Percentiles rank a stretch among this genome's conserved stretches.
phyloP scores from a whole-genome alignment of 352 stramenopile species.

The Blastocystis sp. region DNA sequence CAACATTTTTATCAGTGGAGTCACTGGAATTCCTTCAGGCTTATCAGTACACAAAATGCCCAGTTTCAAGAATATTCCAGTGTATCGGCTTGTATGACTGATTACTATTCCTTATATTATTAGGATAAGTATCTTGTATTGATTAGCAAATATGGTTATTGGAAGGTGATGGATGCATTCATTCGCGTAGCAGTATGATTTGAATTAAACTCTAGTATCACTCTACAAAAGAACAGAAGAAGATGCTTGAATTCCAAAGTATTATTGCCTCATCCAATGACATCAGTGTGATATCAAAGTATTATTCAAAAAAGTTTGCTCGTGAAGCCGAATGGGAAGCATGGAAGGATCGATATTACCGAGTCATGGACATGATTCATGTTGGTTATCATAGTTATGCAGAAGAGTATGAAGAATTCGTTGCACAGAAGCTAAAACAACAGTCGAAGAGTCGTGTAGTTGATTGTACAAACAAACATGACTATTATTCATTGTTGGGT shows the following conservation, averaged over 20 bases:
- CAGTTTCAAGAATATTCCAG: conserved; percentile 2
- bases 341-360: conserved; percentile 19
- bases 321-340: conserved; percentile 42
- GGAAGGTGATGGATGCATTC: conserved; percentile 2
- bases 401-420: conserved; percentile 58
- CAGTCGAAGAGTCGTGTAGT: neutral
- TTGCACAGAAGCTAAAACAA: conserved; percentile 12
- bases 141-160: conserved; percentile 7
- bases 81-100: conserved; percentile 14
- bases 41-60: conserved; percentile 38
- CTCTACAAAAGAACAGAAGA: conserved; percentile 27
- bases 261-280: conserved; percentile 8
- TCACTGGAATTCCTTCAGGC: conserved; percentile 29
- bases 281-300: conserved; percentile 3
- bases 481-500: conserved; percentile 46
- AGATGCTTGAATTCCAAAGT: conserved; percentile 37
- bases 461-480: neutral
- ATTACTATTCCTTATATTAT: neutral
- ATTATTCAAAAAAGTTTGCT: conserved; percentile 58
- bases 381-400: conserved; percentile 50
- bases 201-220: neutral
- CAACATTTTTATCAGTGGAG: conserved; percentile 58
- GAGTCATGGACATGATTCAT: conserved; percentile 16
- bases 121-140: conserved; percentile 42
- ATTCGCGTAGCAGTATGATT: neutral